Evolutionary conservation across 495 filamentous ascomycete species (phyloP).

Genomic region (Cercophora sp.): DNA sequence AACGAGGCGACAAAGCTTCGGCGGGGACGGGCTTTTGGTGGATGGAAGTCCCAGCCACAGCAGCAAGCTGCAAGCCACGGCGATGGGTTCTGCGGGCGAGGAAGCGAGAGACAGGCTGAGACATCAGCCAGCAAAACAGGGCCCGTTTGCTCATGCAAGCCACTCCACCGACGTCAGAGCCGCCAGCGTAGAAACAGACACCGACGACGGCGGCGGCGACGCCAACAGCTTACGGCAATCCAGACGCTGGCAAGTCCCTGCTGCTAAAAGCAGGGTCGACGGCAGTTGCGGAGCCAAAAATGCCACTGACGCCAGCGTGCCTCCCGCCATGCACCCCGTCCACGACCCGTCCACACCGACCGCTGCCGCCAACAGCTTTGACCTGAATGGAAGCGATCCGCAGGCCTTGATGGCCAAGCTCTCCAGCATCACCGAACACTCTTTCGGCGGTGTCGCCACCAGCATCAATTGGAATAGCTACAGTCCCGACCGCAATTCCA

Average conservation of each 20-base stretch:
- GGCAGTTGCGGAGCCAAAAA: conserved; percentile 7
- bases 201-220: not conserved
- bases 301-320: conserved; percentile 13
- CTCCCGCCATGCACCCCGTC: conserved; percentile 3
- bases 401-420: conserved; percentile 10
- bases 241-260: not conserved
- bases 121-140: conserved; percentile 13
- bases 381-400: conserved; percentile 19
- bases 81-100: not conserved
- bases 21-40: not conserved
- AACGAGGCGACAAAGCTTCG: not conserved
- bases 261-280: not conserved
- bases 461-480: not conserved
- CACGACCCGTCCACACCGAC: not conserved
- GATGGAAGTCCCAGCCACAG: conserved; percentile 7
- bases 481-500: not conserved
- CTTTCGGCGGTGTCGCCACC: not conserved
- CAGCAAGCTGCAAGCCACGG: not conserved
- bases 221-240: not conserved
- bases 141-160: not conserved
- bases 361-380: conserved; percentile 1
- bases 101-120: conserved; percentile 13
- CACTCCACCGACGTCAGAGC: conserved; percentile 12
- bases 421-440: conserved; percentile 15
- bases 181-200: not conserved